phyloP scores from a whole-genome alignment of 208 protist genomes.

The Leishmania turanica region DNA sequence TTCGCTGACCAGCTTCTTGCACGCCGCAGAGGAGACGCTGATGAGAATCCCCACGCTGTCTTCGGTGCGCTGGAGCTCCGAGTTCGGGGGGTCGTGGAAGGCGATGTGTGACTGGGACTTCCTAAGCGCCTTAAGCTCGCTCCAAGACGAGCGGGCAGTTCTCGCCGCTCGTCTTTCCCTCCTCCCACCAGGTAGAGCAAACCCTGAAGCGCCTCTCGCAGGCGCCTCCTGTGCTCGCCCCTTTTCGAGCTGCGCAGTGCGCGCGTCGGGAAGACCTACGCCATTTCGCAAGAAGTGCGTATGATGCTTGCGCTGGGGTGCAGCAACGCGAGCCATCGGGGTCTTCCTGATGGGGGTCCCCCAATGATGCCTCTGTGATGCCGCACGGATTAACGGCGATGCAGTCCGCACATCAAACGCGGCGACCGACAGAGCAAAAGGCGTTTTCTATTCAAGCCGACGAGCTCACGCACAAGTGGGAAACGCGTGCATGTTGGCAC shows the following conservation, averaged over 20 bases:
- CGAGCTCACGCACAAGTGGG: background rate
- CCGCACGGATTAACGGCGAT: background rate
- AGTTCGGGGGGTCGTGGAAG: background rate
- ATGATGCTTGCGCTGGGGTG: background rate
- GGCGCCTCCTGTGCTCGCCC: background rate
- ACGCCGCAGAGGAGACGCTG: background rate
- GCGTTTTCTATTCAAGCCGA: background rate
- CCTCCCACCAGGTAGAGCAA: background rate
- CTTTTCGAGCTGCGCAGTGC: background rate
- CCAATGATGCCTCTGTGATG: background rate
- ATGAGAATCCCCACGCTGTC: background rate
- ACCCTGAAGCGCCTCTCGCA: background rate
- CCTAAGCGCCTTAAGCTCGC: background rate
- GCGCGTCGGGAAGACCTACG: background rate
- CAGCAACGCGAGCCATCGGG: background rate
- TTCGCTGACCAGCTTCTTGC: background rate
- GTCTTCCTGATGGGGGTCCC: background rate
- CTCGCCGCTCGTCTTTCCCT: background rate
- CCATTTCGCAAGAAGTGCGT: background rate
- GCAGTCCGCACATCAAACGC: background rate
- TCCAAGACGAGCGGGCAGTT: background rate
- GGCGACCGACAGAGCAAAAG: background rate
- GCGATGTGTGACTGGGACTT: background rate
- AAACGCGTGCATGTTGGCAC: too few species aligned
- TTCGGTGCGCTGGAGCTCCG: background rate